These are phyloP conservation scores for Gracilaria gracilis DNA, from an alignment of 23 red algal genomes.

Conservation along the genomic window DNA sequence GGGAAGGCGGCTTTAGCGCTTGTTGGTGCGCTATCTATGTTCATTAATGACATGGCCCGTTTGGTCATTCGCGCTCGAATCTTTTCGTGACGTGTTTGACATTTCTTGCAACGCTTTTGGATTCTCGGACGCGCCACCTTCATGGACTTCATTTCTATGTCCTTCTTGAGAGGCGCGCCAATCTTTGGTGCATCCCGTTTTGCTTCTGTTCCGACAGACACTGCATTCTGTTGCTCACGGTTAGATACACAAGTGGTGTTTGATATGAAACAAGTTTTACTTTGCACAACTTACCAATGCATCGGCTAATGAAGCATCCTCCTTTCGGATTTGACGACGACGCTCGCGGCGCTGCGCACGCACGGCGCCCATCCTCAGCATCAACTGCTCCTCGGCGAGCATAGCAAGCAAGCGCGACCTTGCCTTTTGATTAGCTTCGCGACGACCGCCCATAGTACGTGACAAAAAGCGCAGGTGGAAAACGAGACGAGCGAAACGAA, in stretches of 20 bases:
- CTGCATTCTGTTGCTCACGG: not conserved
- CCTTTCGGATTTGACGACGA: constrained; percentile 17
- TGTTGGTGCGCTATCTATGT: not conserved
- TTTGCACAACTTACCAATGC: constrained; percentile 51
- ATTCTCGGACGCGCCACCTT: constrained; percentile 19
- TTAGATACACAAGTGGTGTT: not conserved
- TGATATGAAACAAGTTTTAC: not conserved
- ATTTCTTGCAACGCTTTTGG: constrained; percentile 55
- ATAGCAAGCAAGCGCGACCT: constrained; percentile 6
- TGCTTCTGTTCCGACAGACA: constrained; percentile 19
- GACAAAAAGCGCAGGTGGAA: not conserved
- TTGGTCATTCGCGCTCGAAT: constrained; percentile 23
- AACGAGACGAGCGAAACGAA: not conserved
- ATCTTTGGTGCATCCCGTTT: not conserved
- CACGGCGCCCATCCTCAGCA: not conserved
- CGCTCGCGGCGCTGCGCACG: constrained; percentile 27
- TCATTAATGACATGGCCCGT: not conserved
- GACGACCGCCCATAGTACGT: constrained; percentile 16
- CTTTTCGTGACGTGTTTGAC: constrained; percentile 24
- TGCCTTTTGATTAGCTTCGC: constrained; percentile 17
- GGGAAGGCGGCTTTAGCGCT: too few relatives aligned
- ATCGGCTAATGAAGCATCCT: constrained; percentile 21
- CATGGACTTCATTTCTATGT: constrained; percentile 8
- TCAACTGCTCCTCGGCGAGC: not conserved
- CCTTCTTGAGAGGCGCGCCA: constrained; percentile 19